Evolutionary conservation across 2,329 filamentous ascomycete genomes (phyloP).

Genomic region (Tolypocladium ophioglossoides): DNA sequence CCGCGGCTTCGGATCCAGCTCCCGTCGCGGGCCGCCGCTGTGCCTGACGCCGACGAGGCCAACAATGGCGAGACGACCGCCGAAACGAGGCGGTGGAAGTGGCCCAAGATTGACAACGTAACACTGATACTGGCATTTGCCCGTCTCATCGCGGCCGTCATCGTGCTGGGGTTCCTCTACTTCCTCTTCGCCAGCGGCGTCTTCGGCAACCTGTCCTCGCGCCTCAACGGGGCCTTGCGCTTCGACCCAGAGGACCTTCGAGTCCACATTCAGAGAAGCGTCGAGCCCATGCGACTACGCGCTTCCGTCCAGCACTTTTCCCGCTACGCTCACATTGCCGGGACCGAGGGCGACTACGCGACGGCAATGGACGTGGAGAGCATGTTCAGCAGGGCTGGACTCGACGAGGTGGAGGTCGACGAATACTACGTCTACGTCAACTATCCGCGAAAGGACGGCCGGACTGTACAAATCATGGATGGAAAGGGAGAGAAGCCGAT

Average conservation of each 20-base stretch:
- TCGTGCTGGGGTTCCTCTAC: slow-evolving; percentile 72
- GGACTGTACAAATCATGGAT: slow-evolving; percentile 71
- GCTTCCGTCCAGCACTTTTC: slow-evolving; percentile 70
- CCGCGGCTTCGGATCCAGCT: slow-evolving; percentile 40
- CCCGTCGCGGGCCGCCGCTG: slow-evolving; percentile 23
- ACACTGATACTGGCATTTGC: slow-evolving; percentile 52
- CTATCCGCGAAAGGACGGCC: slow-evolving; percentile 68
- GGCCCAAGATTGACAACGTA: slow-evolving; percentile 30
- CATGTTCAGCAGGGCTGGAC: slow-evolving; percentile 58
- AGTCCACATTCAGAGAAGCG: slow-evolving; percentile 59
- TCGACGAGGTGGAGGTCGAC: slow-evolving; percentile 69
- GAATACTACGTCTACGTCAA: slow-evolving; percentile 87
- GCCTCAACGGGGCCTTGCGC: slow-evolving; percentile 52
- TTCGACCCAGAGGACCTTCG: slow-evolving; percentile 80
- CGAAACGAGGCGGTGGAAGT: slow-evolving; percentile 14
- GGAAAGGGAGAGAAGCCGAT: slow-evolving; percentile 46
- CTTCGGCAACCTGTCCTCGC: slow-evolving; percentile 55
- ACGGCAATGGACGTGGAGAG: slow-evolving; percentile 76
- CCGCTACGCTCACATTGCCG: slow-evolving; percentile 79
- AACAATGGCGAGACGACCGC: slow-evolving; percentile 9
- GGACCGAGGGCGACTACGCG: slow-evolving; percentile 86
- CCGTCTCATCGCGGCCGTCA: slow-evolving; percentile 61
- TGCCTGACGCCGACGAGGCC: slow-evolving; percentile 5
- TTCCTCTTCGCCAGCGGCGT: slow-evolving; percentile 78
- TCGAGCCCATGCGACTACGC: slow-evolving; percentile 59